A percentile compares a stretch with the other conserved stretches of the same genome.
These are phyloP conservation scores for Strigomonas galati DNA, from an alignment of 208 protist species.

Conservation along the genomic window DNA sequence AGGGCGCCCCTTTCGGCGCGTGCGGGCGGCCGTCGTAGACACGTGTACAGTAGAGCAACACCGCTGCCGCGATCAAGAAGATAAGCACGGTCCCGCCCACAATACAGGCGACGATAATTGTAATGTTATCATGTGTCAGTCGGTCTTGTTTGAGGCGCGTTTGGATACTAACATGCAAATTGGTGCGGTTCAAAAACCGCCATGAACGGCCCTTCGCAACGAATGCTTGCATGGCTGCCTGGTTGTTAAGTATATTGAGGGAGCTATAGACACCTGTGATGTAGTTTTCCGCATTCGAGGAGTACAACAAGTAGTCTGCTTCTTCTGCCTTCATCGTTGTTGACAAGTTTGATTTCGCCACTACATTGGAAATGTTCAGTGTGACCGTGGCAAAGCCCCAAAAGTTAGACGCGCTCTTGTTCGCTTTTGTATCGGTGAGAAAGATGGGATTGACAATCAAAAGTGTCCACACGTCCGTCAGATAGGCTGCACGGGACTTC, in stretches of 20 bases:
- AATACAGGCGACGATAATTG: not conserved
- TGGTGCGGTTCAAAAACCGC: too few relatives aligned
- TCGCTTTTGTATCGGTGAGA: not conserved
- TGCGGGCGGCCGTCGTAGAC: constrained; percentile 19
- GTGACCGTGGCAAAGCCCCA: constrained; percentile 40
- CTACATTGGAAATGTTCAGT: constrained; percentile 22
- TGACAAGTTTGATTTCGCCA: constrained; percentile 18
- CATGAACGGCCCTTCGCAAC: too few relatives aligned
- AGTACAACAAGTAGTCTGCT: constrained; percentile 38
- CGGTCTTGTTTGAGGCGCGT: too few relatives aligned
- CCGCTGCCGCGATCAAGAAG: not conserved
- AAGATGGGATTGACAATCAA: constrained; percentile 11
- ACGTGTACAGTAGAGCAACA: not conserved
- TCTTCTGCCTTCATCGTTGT: constrained; percentile 9
- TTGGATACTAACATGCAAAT: too few relatives aligned
- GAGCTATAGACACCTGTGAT: not conserved
- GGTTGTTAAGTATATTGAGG: too few relatives aligned
- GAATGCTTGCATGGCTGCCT: too few relatives aligned
- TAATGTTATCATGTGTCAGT: not conserved
- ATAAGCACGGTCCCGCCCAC: not conserved
- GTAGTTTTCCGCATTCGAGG: not conserved
- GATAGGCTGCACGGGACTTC: too few relatives aligned
- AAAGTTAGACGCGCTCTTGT: constrained; percentile 28
- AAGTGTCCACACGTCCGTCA: not conserved
- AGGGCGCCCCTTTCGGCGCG: constrained; percentile 51